A percentile compares a stretch with the other conserved stretches of the same genome.
These are phyloP conservation scores for Vaucheria bursata DNA, from an alignment of 352 stramenopile genomes.

Conservation along the genomic window DNA sequence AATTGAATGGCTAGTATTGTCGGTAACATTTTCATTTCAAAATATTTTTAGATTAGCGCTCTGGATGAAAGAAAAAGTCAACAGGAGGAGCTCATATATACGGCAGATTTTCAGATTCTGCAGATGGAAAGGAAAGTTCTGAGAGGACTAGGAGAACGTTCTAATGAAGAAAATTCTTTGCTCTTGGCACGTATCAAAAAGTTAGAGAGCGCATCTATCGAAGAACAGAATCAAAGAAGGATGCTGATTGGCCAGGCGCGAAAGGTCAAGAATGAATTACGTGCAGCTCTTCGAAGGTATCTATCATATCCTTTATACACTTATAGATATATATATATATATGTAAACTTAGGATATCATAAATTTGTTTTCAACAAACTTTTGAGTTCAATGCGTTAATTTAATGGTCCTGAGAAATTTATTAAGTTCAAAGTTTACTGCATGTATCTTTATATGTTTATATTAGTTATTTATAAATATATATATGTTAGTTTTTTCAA, in stretches of 20 bases:
- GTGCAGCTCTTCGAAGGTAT: conserved; percentile 27
- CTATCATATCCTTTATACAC: too few species aligned
- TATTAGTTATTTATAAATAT: too few species aligned
- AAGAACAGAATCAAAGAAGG: conserved; percentile 68
- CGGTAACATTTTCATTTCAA: too few species aligned
- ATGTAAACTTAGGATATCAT: too few species aligned
- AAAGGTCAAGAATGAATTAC: conserved; percentile 80
- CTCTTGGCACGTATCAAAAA: conserved; percentile 78
- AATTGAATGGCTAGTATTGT: too few species aligned
- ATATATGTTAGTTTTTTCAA: too few species aligned
- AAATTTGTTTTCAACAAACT: conserved; percentile 64
- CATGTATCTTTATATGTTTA: too few species aligned
- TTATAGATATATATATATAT: too few species aligned
- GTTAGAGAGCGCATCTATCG: conserved; percentile 71
- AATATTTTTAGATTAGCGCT: too few species aligned
- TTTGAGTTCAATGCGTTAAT: conserved; percentile 66
- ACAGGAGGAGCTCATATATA: conserved; percentile 88
- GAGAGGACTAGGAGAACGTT: conserved; percentile 77
- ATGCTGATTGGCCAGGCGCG: conserved; percentile 79
- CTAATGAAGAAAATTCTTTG: conserved; percentile 81
- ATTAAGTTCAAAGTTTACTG: too few species aligned
- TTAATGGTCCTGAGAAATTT: too few species aligned
- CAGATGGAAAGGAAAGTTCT: conserved; percentile 83
- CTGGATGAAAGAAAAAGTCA: conserved; percentile 73
- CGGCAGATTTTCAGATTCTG: conserved; percentile 91